A percentile compares a stretch with the other conserved stretches of the same genome.
Evolutionary conservation across 805 yeast species (phyloP).

Genomic region (Spathaspora boniae): DNA sequence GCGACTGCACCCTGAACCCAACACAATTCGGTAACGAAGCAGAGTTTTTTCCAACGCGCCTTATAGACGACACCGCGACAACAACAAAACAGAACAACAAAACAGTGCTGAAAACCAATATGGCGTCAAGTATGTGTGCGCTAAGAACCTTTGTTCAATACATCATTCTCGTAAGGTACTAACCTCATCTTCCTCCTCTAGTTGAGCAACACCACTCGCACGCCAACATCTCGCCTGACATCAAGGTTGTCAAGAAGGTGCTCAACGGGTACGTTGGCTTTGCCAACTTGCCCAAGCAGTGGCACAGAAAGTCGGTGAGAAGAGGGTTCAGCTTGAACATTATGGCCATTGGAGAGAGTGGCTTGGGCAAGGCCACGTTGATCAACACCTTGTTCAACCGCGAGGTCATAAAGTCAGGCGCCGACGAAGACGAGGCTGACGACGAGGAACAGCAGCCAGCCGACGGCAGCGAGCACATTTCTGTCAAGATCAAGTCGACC

Average conservation of each 20-base stretch:
- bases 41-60: too few species aligned
- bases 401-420: constrained; percentile 24
- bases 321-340: constrained; percentile 87
- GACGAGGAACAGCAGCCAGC: constrained; percentile 26
- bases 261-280: constrained; percentile 93
- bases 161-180: too few species aligned
- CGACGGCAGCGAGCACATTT: constrained; percentile 12
- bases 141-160: background rate
- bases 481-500: constrained; percentile 26
- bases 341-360: constrained; percentile 87
- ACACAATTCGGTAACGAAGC: too few species aligned
- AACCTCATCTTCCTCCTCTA: background rate
- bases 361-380: constrained; percentile 90
- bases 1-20: too few species aligned
- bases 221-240: constrained; percentile 22
- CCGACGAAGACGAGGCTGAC: constrained; percentile 28
- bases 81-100: too few species aligned
- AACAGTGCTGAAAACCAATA: too few species aligned
- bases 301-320: constrained; percentile 92
- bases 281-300: constrained; percentile 96
- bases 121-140: constrained; percentile 7
- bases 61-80: too few species aligned
- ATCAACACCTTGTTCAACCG: constrained; percentile 78
- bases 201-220: constrained; percentile 3
- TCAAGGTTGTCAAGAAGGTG: constrained; percentile 74